Evolutionary conservation across 2,329 filamentous ascomycete genomes (phyloP).

Genomic region (Dothiorella sarmentorum): DNA sequence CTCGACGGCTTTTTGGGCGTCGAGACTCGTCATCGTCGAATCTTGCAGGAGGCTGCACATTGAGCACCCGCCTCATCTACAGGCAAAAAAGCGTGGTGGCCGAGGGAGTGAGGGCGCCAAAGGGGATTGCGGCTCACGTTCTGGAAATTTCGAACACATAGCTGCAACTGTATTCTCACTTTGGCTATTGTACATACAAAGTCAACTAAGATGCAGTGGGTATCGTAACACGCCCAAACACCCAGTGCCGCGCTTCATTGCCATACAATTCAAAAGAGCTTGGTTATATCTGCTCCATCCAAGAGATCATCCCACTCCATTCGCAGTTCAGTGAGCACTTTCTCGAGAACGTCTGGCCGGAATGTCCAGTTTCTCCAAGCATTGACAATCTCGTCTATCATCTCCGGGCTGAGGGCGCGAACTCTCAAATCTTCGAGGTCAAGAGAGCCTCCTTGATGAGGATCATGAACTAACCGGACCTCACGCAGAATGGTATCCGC

Average conservation of each 20-base stretch:
- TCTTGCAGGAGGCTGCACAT: too few species aligned
- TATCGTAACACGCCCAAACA: neutral
- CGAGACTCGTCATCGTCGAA: too few species aligned
- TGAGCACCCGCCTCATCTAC: too few species aligned
- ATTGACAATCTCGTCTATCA: constrained; percentile 30
- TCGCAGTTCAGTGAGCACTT: neutral
- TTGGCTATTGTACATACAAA: neutral
- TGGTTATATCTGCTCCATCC: neutral
- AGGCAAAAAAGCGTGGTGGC: neutral
- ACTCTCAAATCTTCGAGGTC: constrained; percentile 31
- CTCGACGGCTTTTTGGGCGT: too few species aligned
- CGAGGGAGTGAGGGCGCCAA: neutral
- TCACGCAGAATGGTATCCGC: constrained; percentile 13
- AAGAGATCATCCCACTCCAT: neutral
- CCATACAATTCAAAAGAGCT: too few species aligned
- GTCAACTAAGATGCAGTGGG: neutral
- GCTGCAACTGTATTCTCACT: neutral
- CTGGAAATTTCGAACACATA: neutral
- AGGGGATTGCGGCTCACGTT: neutral
- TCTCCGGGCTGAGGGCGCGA: constrained; percentile 31
- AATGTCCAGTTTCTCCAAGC: constrained; percentile 37
- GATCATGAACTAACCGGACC: constrained; percentile 30
- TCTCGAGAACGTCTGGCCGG: constrained; percentile 24
- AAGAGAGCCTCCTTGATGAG: constrained; percentile 31
- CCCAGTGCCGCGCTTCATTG: too few species aligned